phyloP scores from a whole-genome alignment of 495 filamentous ascomycete genomes.

The Podospora conica region DNA sequence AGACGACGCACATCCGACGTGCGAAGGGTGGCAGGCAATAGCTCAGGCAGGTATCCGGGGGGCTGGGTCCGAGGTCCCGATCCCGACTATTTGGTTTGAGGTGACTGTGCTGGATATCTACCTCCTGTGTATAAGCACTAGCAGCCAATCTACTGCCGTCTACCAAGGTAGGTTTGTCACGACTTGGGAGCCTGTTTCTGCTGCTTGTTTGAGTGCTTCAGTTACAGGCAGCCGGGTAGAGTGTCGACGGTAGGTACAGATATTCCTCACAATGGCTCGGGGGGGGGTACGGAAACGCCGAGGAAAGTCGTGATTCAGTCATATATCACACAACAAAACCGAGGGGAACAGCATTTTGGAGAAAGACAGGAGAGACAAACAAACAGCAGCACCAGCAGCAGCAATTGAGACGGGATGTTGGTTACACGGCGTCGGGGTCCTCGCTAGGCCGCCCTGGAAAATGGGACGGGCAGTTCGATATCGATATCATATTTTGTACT shows the following conservation, averaged over 20 bases:
- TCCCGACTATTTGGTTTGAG: too few species aligned
- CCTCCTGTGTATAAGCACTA: too few species aligned
- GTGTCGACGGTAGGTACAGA: too few species aligned
- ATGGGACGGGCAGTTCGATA: neutral
- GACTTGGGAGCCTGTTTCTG: slow-evolving; percentile 7
- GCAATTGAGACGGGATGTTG: neutral
- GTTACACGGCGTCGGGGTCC: neutral
- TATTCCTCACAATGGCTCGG: too few species aligned
- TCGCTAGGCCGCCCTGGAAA: neutral
- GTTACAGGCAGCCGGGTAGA: too few species aligned
- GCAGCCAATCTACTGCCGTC: too few species aligned
- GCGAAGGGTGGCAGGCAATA: neutral
- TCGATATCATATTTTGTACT: neutral
- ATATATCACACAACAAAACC: neutral
- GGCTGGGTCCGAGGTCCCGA: neutral
- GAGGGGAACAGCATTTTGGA: neutral
- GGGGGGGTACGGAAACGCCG: too few species aligned
- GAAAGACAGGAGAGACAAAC: neutral
- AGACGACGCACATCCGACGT: neutral
- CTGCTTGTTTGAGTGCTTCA: neutral
- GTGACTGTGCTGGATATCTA: too few species aligned
- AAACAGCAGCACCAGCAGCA: neutral
- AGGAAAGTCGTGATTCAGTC: neutral
- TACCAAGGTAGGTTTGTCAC: too few species aligned
- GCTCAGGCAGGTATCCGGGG: slow-evolving; percentile 4